These are phyloP conservation scores for thale cress (Arabidopsis thaliana) DNA, from an alignment of 345 rosid species.

Conservation along the genomic window DNA sequence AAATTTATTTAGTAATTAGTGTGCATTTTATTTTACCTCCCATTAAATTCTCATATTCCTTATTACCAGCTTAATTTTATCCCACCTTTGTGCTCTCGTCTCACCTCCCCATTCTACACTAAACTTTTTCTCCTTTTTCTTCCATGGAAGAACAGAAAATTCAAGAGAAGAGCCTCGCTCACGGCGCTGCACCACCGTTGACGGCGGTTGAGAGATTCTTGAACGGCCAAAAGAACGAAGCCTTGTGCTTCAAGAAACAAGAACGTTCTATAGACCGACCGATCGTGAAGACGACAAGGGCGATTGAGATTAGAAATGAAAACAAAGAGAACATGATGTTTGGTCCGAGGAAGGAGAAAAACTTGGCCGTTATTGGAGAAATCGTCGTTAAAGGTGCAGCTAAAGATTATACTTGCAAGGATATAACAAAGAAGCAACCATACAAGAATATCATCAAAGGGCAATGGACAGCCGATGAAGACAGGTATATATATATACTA, in stretches of 20 bases:
- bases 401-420: conserved; percentile 27
- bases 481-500: conserved; percentile 53
- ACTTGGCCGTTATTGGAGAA: conserved; percentile 9
- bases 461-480: conserved; percentile 94
- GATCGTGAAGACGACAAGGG: background rate
- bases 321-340: conserved; percentile 45
- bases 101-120: conserved; percentile 31
- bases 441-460: conserved; percentile 61
- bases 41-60: conserved; percentile 27
- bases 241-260: conserved; percentile 38
- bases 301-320: conserved; percentile 20
- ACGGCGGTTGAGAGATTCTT: conserved; percentile 82
- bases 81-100: conserved; percentile 22
- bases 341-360: conserved; percentile 34
- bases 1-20: conserved; percentile 37
- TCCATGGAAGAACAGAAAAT: conserved; percentile 39
- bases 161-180: conserved; percentile 5
- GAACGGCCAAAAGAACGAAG: conserved; percentile 48
- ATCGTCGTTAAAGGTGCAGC: conserved; percentile 27
- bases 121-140: background rate
- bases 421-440: conserved; percentile 48
- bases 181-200: conserved; percentile 59
- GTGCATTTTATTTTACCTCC: conserved; percentile 22
- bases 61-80: conserved; percentile 27
- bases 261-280: conserved; percentile 11